A percentile compares a stretch with the other conserved stretches of the same genome.
These are phyloP conservation scores for Caloboletus inedulis DNA, from an alignment of 1,284 basidiomycete genomes.

Conservation along the genomic window DNA sequence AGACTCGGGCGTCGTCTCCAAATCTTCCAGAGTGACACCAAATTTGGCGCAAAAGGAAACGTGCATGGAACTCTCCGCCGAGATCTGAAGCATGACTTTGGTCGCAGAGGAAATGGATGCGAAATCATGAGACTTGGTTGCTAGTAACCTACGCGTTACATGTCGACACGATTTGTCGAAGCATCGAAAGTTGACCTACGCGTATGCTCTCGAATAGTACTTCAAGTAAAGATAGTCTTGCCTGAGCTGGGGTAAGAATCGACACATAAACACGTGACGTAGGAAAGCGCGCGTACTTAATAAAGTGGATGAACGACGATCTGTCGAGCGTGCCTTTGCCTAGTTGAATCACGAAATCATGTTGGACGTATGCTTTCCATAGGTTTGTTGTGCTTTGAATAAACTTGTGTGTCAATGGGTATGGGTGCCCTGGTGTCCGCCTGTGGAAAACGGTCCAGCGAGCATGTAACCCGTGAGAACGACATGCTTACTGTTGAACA, in stretches of 20 bases:
- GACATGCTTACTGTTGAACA: slow-evolving; percentile 54
- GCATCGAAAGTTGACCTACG: slow-evolving; percentile 38
- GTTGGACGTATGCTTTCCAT: slow-evolving; percentile 80
- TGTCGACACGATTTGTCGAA: neutral
- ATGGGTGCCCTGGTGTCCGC: slow-evolving; percentile 57
- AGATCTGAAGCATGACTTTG: slow-evolving; percentile 62
- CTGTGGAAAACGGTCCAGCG: slow-evolving; percentile 35
- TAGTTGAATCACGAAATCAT: slow-evolving; percentile 78
- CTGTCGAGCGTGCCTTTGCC: slow-evolving; percentile 67
- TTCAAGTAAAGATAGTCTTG: slow-evolving; percentile 77
- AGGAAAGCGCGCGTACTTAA: slow-evolving; percentile 52
- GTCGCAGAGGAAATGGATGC: slow-evolving; percentile 63
- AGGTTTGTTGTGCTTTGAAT: slow-evolving; percentile 54
- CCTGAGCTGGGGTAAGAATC: slow-evolving; percentile 35
- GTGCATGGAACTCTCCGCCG: slow-evolving; percentile 75
- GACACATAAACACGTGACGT: neutral
- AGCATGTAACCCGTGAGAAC: neutral
- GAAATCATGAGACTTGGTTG: slow-evolving; percentile 72
- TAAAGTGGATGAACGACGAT: slow-evolving; percentile 79
- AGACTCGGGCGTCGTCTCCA: slow-evolving; percentile 63
- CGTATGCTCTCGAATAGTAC: slow-evolving; percentile 76
- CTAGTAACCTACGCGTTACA: slow-evolving; percentile 55
- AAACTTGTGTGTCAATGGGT: slow-evolving; percentile 67
- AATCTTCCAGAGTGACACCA: slow-evolving; percentile 58
- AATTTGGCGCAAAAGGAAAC: slow-evolving; percentile 67